Evolutionary conservation across 2,329 filamentous ascomycete species (phyloP).

Genomic region (Trichoderma sp.): DNA sequence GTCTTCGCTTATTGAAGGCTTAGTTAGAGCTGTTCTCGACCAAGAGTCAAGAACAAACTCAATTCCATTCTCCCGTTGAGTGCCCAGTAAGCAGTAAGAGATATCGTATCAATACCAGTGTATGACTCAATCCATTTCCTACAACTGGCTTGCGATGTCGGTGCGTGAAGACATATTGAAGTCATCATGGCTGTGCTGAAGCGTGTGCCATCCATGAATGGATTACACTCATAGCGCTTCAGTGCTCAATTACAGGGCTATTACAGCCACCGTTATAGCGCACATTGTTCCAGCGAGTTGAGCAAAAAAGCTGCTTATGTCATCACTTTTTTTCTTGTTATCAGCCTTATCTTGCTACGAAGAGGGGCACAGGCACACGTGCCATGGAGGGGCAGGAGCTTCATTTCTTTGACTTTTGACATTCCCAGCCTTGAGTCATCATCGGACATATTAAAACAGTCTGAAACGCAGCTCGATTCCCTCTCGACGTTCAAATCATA

Average conservation of each 20-base stretch:
- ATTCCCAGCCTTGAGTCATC: not conserved
- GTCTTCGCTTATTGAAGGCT: not conserved
- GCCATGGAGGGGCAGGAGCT: not conserved
- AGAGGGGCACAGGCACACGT: not conserved
- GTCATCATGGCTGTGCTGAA: not conserved
- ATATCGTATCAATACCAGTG: not conserved
- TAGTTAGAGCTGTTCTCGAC: not conserved
- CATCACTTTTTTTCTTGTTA: not conserved
- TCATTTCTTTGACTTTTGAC: not conserved
- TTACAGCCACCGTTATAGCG: not conserved
- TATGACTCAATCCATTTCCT: not conserved
- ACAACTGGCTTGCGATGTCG: not conserved
- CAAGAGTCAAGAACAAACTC: not conserved
- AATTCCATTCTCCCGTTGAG: not conserved
- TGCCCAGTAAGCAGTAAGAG: not conserved
- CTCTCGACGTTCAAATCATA: not conserved
- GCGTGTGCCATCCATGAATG: not conserved
- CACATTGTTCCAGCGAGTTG: not conserved
- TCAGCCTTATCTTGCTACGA: not conserved
- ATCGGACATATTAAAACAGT: not conserved
- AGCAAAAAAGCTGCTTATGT: not conserved
- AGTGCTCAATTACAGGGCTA: not conserved
- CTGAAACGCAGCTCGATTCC: not conserved
- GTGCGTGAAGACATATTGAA: not conserved
- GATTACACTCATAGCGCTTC: not conserved